Evolutionary conservation across 2,329 filamentous ascomycete species (phyloP), one percentile per base, ranked within the genome.

Genomic region (Fusarium sp.): DNA sequence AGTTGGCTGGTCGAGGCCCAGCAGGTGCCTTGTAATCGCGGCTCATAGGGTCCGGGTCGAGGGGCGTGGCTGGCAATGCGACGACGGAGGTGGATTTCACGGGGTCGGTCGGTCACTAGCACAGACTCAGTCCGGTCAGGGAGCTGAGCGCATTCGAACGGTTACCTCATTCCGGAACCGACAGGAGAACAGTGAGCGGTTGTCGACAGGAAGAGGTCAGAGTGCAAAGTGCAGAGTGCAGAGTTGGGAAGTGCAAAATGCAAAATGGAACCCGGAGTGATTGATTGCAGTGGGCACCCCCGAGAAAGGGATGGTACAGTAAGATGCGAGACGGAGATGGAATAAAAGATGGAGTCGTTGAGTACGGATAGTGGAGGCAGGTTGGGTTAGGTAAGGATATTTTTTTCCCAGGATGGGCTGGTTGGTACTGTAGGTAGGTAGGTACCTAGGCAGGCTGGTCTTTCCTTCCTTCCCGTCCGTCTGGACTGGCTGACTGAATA

Each of bases 1-100:
- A 83, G 79, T 84, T 83, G 76, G 84, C 83, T 80, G 85, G 84
- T 83, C 84, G 83, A 77, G 84, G 82, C 82, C 86, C 86, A 84
- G 85, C 84, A 79, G 85, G 83, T 79, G 82, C 80, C 78, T 81
- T 83, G 79, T 84, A 82, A 79, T 87, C 75, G 72, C 76, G 65
- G 68, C 75, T 79, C 78, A 79, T 80, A 73, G 75, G 75, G 74
- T 71, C 71, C 63, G 56, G 74, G 75, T 72, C 62, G 67, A 68
- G 57, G 67, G 68, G 68, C 65, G 71, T 74, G 72, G 72, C 72
- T 74, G 72, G 72, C 72, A 74, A 75, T 75, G 72, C 72, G 70
- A 74, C 70, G 60, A 71, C 68, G 62, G 63, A 68, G 56, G 68
- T 71, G 69, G 68, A 66, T 70, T 70, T 57, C 62, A 71, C 68